phyloP scores from a whole-genome alignment of 805 yeast genomes.

The Nakazawaea wickerhamii region DNA sequence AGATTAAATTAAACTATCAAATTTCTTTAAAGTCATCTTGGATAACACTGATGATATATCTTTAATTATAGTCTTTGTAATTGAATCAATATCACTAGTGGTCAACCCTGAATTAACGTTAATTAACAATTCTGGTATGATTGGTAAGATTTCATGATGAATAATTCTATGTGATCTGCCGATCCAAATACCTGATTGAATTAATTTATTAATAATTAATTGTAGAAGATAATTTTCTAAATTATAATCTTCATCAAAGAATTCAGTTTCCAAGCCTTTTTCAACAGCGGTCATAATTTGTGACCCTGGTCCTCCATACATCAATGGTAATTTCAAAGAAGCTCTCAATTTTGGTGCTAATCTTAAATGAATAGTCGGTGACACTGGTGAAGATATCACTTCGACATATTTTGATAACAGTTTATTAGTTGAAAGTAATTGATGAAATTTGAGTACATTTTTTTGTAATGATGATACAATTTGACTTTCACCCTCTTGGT shows the following conservation, averaged over 20 bases:
- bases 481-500: conserved; percentile 32
- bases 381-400: conserved; percentile 49
- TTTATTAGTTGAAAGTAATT: conserved; percentile 34
- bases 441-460: conserved; percentile 35
- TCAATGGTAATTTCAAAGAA: conserved; percentile 39
- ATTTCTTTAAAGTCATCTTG: conserved; percentile 11
- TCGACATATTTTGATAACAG: conserved; percentile 34
- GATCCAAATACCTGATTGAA: conserved; percentile 52
- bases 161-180: conserved; percentile 52
- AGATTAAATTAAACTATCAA: conserved; percentile 10
- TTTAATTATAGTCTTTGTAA: conserved; percentile 33
- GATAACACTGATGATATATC: conserved; percentile 23
- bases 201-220: conserved; percentile 52
- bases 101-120: conserved; percentile 42
- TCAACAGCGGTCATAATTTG: conserved; percentile 37
- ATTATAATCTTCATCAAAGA: conserved; percentile 38
- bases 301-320: conserved; percentile 43
- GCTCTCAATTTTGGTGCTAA: conserved; percentile 43
- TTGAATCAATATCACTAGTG: conserved; percentile 36
- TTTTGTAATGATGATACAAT: conserved; percentile 29
- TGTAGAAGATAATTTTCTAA: conserved; percentile 61
- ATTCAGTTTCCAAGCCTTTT: conserved; percentile 35
- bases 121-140: conserved; percentile 55
- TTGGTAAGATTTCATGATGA: conserved; percentile 70
- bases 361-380: conserved; percentile 68